Conservation (phyloP, 2,329 filamentous ascomycete species). For the Venturiaceae sp. region DNA sequence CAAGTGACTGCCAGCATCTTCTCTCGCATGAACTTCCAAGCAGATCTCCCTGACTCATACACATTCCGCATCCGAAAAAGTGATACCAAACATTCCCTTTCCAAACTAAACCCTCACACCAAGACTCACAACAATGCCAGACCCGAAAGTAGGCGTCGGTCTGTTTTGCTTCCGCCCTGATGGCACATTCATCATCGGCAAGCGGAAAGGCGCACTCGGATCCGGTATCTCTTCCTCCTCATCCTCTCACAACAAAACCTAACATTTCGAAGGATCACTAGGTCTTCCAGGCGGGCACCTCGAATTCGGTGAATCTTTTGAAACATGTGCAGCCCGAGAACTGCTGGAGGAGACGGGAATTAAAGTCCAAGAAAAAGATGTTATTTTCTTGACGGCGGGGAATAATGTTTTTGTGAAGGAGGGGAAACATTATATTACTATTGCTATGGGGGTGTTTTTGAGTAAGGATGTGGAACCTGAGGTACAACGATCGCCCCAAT, state of each 20-base stretch:
- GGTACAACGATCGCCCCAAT: no score
- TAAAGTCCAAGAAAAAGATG: neutral
- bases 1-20: no score
- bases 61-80: no score
- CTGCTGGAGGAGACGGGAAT: constrained; percentile 62
- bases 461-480: constrained; percentile 38
- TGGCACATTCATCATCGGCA: constrained; percentile 36
- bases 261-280: constrained; percentile 40
- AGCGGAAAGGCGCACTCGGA: constrained; percentile 37
- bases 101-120: no score
- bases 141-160: constrained; percentile 24
- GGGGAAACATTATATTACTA: constrained; percentile 65
- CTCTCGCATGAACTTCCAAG: no score
- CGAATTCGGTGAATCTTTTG: constrained; percentile 55
- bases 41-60: no score
- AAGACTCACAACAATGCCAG: neutral
- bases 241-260: neutral
- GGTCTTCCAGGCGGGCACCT: constrained; percentile 69
- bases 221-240: constrained; percentile 22
- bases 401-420: constrained; percentile 54
- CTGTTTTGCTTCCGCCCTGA: constrained; percentile 38
- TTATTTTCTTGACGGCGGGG: constrained; percentile 3
- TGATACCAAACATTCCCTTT: no score
- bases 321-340: constrained; percentile 57
- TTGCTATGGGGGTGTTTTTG: constrained; percentile 52